Conservation (phyloP, 2,329 filamentous ascomycete genomes). For the Ophiostoma fasciatum region DNA sequence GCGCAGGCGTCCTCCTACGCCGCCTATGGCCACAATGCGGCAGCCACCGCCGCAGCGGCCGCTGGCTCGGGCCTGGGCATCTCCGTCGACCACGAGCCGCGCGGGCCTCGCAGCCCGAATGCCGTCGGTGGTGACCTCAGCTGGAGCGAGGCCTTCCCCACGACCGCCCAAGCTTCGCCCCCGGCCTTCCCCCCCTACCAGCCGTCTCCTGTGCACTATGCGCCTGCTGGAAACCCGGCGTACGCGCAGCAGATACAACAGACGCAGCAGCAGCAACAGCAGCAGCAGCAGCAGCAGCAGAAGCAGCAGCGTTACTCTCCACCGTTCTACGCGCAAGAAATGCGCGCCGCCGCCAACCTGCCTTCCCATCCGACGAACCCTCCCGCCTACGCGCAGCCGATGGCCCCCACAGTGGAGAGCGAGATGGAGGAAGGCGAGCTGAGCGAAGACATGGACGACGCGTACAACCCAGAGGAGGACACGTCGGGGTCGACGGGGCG, state of each 20-base stretch:
- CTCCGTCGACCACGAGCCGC: conserved; percentile 12
- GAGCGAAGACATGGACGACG: conserved; percentile 50
- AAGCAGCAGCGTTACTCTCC: background rate
- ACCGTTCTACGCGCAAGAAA: too few species aligned
- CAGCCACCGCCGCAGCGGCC: too few species aligned
- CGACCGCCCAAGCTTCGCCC: background rate
- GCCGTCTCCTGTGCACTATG: background rate
- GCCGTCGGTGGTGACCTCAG: conserved; percentile 7
- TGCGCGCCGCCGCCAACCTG: background rate
- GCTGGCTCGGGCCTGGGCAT: conserved; percentile 26
- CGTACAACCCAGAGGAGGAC: conserved; percentile 30
- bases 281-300: background rate
- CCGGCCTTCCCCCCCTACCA: background rate
- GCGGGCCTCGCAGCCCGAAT: conserved; percentile 4
- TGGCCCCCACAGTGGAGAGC: too few species aligned
- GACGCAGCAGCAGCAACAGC: background rate
- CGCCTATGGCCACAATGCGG: conserved; percentile 25
- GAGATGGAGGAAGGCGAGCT: conserved; percentile 59
- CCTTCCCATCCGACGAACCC: too few species aligned
- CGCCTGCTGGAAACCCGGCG: too few species aligned
- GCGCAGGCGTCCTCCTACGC: conserved; percentile 21
- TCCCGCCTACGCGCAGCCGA: too few species aligned
- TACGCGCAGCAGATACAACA: too few species aligned
- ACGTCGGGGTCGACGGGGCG: background rate
- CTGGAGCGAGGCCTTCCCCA: conserved; percentile 7